Evolutionary conservation across 345 rosid genomes (phyloP).

Genomic region (Capsella bursapastoris): DNA sequence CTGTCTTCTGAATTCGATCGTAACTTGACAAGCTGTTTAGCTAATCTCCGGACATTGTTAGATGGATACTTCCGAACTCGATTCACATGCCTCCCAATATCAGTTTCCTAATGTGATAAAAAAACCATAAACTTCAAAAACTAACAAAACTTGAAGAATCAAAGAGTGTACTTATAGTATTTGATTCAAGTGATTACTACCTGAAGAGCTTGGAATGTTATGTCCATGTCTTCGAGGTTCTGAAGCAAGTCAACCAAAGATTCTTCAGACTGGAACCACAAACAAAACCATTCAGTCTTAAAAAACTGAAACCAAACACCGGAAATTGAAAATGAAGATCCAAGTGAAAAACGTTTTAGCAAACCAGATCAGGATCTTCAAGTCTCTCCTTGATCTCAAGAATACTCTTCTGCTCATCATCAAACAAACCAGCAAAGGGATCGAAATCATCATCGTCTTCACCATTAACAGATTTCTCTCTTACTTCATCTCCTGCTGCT

Average conservation of each 20-base stretch:
- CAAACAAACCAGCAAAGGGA: conserved; percentile 89
- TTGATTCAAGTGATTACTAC: conserved; percentile 41
- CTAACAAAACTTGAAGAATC: conserved; percentile 10
- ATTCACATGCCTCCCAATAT: conserved; percentile 57
- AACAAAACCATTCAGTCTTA: conserved; percentile 30
- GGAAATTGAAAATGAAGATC: background rate
- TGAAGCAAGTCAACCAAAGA: conserved; percentile 89
- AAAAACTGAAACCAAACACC: conserved; percentile 15
- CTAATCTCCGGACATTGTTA: conserved; percentile 72
- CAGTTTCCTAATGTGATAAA: conserved; percentile 34
- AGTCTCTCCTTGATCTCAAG: conserved; percentile 82
- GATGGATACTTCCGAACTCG: conserved; percentile 76
- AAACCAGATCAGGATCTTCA: conserved; percentile 93
- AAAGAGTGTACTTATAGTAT: background rate
- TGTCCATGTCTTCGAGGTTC: conserved; percentile 92
- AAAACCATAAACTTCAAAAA: conserved; percentile 15
- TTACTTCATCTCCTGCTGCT: conserved; percentile 46
- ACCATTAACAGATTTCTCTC: conserved; percentile 59
- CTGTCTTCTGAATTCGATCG: conserved; percentile 9
- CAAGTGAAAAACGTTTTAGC: background rate
- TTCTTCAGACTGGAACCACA: conserved; percentile 74
- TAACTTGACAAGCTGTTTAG: conserved; percentile 79
- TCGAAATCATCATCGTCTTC: conserved; percentile 72
- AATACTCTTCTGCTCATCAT: conserved; percentile 87
- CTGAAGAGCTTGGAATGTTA: conserved; percentile 92